Conservation (phyloP, 2,329 filamentous ascomycete species). For the Trichoderma pleuroti region DNA sequence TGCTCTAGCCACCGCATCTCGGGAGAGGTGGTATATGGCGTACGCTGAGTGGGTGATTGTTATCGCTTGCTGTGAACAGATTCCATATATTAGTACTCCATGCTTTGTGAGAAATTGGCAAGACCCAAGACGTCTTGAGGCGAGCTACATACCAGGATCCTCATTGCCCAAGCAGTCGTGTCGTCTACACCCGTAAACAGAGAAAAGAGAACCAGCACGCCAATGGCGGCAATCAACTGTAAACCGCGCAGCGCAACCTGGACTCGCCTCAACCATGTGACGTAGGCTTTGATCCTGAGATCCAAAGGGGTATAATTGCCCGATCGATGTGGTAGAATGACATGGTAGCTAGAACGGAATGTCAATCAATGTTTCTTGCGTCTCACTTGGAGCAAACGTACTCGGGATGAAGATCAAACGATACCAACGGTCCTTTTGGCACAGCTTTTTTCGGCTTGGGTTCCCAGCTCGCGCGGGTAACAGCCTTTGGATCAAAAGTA, state of each 20-base stretch:
- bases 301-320: constrained; percentile 64
- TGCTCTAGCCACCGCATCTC: constrained; percentile 66
- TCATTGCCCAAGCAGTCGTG: constrained; percentile 69
- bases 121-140: not conserved
- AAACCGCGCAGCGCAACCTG: constrained; percentile 67
- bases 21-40: constrained; percentile 73
- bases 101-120: not conserved
- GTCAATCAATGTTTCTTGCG: constrained; percentile 15
- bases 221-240: constrained; percentile 65
- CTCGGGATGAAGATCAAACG: constrained; percentile 87
- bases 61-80: constrained; percentile 63
- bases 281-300: constrained; percentile 63
- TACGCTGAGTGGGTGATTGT: constrained; percentile 71
- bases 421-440: constrained; percentile 70
- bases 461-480: constrained; percentile 74
- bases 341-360: constrained; percentile 49
- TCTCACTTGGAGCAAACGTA: constrained; percentile 44
- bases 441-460: constrained; percentile 60
- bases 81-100: not conserved
- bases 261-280: constrained; percentile 64
- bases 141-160: constrained; percentile 58
- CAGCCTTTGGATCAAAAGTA: constrained; percentile 81
- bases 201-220: constrained; percentile 71
- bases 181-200: constrained; percentile 66
- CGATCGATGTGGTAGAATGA: constrained; percentile 60